These are phyloP conservation scores for Craterostigma plantagineum DNA, from an alignment of 257 asterid species.

Conservation along the genomic window DNA sequence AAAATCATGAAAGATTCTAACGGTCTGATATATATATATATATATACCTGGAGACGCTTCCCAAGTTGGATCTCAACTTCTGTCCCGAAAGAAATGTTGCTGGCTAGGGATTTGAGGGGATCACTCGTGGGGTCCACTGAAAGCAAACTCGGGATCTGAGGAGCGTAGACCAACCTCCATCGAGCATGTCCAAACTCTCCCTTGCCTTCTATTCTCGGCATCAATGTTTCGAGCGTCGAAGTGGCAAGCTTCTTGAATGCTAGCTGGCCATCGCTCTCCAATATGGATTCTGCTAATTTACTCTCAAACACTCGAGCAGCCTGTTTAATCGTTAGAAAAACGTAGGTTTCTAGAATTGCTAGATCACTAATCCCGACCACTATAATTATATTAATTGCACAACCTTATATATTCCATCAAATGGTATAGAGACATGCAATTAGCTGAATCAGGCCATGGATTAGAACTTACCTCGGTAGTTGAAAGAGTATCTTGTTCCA, in stretches of 20 bases:
- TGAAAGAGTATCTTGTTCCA: slow-evolving; percentile 87
- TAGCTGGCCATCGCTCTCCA: slow-evolving; percentile 96
- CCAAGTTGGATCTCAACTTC: slow-evolving; percentile 98
- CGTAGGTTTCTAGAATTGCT: too few species aligned
- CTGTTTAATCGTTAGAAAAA: too few species aligned
- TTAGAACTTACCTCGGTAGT: slow-evolving; percentile 59
- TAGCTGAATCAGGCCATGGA: background rate
- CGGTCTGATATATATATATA: too few species aligned
- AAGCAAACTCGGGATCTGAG: slow-evolving; percentile 88
- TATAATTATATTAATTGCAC: too few species aligned
- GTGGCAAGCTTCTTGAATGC: slow-evolving; percentile 99
- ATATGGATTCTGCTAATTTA: slow-evolving; percentile 88
- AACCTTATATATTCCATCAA: too few species aligned
- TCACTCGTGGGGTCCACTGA: slow-evolving; percentile 89
- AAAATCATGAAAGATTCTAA: background rate
- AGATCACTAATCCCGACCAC: too few species aligned
- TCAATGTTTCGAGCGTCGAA: slow-evolving; percentile 79
- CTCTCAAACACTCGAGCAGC: slow-evolving; percentile 98
- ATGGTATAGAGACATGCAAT: too few species aligned
- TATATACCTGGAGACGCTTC: slow-evolving; percentile 81
- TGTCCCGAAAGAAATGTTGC: slow-evolving; percentile 94
- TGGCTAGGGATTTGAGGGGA: slow-evolving; percentile 91
- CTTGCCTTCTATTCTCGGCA: slow-evolving; percentile 98
- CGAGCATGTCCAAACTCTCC: slow-evolving; percentile 98
- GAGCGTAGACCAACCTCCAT: slow-evolving; percentile 97